Evolutionary conservation across 345 rosid species (phyloP).

Genomic region (Arabidopsis suecica): DNA sequence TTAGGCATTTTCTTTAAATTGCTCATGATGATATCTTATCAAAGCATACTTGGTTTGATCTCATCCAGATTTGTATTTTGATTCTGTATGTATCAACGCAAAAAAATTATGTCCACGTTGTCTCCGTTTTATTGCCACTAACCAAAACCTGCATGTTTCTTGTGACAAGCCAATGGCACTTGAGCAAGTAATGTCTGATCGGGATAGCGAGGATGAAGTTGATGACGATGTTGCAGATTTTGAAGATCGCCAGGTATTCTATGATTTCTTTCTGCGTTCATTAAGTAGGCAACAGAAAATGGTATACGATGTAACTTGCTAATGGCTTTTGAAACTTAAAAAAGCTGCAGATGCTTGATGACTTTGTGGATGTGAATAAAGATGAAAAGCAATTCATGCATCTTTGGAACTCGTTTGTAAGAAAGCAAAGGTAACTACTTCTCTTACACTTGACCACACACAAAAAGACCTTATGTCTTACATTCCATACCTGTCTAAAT

Average conservation of each 20-base stretch:
- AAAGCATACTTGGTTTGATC: conserved; percentile 24
- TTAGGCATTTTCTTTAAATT: conserved; percentile 3
- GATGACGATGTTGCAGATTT: conserved; percentile 81
- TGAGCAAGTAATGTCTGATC: conserved; percentile 84
- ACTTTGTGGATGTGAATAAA: conserved; percentile 88
- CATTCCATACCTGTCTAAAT: background rate
- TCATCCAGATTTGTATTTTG: background rate
- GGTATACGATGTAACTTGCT: conserved; percentile 17
- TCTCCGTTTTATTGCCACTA: conserved; percentile 18
- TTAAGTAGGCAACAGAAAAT: background rate
- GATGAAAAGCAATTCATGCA: conserved; percentile 89
- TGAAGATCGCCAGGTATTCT: conserved; percentile 87
- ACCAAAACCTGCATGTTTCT: conserved; percentile 35
- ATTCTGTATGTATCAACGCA: background rate
- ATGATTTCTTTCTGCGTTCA: conserved; percentile 5
- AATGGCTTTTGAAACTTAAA: conserved; percentile 25
- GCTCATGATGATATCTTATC: background rate
- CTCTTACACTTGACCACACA: background rate
- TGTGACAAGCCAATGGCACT: conserved; percentile 70
- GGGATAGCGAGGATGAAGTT: conserved; percentile 92
- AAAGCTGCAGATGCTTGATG: conserved; percentile 90
- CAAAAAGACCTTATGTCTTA: background rate
- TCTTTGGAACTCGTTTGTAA: conserved; percentile 94
- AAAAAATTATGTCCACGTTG: background rate
- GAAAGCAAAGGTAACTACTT: conserved; percentile 72